These are phyloP conservation scores for Lablab purpureus DNA, from an alignment of 306 rosid genomes.

Conservation along the genomic window DNA sequence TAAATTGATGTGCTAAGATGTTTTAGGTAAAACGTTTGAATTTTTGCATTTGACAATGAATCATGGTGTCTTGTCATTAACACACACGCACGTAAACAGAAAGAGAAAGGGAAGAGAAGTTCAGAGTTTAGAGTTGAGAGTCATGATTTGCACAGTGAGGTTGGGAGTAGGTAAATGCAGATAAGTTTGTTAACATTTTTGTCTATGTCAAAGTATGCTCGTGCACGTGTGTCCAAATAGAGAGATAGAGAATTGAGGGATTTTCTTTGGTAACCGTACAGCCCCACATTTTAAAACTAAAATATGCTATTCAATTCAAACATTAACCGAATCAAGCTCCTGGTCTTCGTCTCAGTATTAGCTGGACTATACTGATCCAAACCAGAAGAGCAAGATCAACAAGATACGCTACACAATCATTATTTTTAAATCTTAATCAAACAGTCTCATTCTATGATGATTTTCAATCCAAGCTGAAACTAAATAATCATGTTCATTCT, in stretches of 20 bases:
- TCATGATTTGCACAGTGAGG: conserved; percentile 33
- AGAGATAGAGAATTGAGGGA: not conserved
- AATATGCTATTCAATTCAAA: conserved; percentile 43
- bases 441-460: conserved; percentile 52
- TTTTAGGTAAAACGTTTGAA: conserved; percentile 44
- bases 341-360: conserved; percentile 28
- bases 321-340: conserved; percentile 45
- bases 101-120: conserved; percentile 5
- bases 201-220: conserved; percentile 50
- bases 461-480: conserved; percentile 47
- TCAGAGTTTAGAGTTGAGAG: not conserved
- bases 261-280: conserved; percentile 38
- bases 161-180: conserved; percentile 44
- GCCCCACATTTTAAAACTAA: conserved; percentile 45
- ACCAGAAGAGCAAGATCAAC: conserved; percentile 55
- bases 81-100: conserved; percentile 30
- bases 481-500: conserved; percentile 38
- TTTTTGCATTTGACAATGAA: conserved; percentile 43
- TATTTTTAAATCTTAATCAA: not conserved
- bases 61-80: conserved; percentile 40
- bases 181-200: conserved; percentile 46
- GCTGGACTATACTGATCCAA: conserved; percentile 40
- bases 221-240: conserved; percentile 52
- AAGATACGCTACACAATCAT: conserved; percentile 46
- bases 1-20: not conserved